Evolutionary conservation across 164 flowering plant genomes (phyloP).

Genomic region (Tinospora cordifolia): DNA sequence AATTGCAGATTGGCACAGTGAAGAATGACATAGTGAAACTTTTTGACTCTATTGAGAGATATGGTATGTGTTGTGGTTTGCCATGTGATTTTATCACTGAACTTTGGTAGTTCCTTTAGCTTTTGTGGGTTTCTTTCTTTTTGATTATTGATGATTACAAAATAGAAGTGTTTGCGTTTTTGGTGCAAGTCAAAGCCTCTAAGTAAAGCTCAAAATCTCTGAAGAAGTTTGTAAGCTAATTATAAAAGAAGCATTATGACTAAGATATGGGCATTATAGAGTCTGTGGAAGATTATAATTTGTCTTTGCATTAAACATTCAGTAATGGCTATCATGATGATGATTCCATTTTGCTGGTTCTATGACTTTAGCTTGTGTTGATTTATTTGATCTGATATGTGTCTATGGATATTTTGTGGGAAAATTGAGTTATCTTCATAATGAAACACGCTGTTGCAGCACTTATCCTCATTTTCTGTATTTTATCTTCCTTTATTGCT

Average conservation of each 20-base stretch:
- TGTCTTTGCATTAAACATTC: not conserved
- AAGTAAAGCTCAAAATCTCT: not conserved
- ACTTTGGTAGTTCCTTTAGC: not conserved
- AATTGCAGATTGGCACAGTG: constrained; percentile 62
- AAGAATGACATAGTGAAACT: constrained; percentile 74
- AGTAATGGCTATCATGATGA: not conserved
- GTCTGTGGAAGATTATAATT: too few relatives aligned
- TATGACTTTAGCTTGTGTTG: not conserved
- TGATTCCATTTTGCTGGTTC: not conserved
- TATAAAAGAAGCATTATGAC: not conserved
- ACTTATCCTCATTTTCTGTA: not conserved
- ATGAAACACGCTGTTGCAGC: not conserved
- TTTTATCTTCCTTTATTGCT: not conserved
- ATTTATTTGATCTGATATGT: not conserved
- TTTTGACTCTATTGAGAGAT: constrained; percentile 83
- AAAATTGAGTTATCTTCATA: not conserved
- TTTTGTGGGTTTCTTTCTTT: not conserved
- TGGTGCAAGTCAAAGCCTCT: not conserved
- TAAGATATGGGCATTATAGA: not conserved
- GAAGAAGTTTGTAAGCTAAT: not conserved
- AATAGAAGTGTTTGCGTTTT: not conserved
- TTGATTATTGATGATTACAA: not conserved
- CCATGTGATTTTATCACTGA: not conserved
- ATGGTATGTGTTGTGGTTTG: constrained; percentile 47
- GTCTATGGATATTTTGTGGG: too few relatives aligned